Evolutionary conservation across 768 basidiomycete species (phyloP).

Genomic region (Tulasnella calospora): DNA sequence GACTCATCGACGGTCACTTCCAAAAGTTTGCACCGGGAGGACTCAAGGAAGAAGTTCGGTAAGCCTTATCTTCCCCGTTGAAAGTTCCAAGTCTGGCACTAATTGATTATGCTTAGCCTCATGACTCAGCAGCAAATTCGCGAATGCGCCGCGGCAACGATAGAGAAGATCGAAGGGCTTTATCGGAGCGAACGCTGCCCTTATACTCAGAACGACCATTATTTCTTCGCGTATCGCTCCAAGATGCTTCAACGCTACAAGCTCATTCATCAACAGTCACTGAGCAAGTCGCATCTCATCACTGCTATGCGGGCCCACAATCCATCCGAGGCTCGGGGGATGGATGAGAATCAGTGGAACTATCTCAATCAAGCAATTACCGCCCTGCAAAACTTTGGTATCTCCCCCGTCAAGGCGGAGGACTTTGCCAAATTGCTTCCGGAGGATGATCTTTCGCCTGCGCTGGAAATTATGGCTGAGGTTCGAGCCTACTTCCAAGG

Average conservation of each 20-base stretch:
- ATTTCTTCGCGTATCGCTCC: conserved; percentile 16
- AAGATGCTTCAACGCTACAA: conserved; percentile 21
- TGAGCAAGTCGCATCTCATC: conserved; percentile 11
- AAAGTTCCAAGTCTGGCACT: neutral
- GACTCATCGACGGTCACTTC: conserved; percentile 40
- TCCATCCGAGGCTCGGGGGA: neutral
- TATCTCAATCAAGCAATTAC: conserved; percentile 2
- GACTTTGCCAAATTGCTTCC: conserved; percentile 15
- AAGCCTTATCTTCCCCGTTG: neutral
- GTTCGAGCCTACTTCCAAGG: conserved; percentile 17
- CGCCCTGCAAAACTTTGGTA: conserved; percentile 39
- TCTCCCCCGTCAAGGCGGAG: conserved; percentile 48
- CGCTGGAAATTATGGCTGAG: conserved; percentile 22
- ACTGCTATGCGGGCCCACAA: conserved; percentile 1
- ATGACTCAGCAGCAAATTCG: conserved; percentile 1
- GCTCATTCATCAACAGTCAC: conserved; percentile 13
- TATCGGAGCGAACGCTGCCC: neutral
- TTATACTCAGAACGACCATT: conserved; percentile 23
- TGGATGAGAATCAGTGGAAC: neutral
- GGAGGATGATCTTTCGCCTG: neutral
- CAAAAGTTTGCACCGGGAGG: neutral
- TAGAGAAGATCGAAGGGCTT: conserved; percentile 6
- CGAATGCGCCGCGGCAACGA: neutral
- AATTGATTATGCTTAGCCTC: neutral
- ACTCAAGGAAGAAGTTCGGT: neutral